Percentiles rank a stretch among this genome's conserved stretches.
These are phyloP conservation scores for Apiotrichum sp. DNA, from an alignment of 1,284 basidiomycete genomes.

Conservation along the genomic window DNA sequence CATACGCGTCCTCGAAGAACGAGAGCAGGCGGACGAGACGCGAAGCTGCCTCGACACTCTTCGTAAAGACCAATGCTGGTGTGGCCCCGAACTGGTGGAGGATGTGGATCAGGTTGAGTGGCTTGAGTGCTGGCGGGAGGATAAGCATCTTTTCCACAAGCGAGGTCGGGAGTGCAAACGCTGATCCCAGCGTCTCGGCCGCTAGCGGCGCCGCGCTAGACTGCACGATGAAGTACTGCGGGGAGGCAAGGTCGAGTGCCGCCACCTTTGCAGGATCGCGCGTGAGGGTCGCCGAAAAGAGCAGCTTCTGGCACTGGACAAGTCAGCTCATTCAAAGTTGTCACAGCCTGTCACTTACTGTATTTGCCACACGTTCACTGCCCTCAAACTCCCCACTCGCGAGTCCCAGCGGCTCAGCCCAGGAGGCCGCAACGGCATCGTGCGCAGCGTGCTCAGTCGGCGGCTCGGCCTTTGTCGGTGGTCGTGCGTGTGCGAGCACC, in stretches of 20 bases:
- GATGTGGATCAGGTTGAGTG: constrained; percentile 81
- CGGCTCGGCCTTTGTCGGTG: constrained; percentile 36
- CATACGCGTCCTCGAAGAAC: constrained; percentile 64
- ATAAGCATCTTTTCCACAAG: constrained; percentile 80
- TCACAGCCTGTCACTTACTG: constrained; percentile 20
- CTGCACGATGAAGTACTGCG: constrained; percentile 85
- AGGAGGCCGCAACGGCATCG: constrained; percentile 49
- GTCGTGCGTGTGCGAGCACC: constrained; percentile 65
- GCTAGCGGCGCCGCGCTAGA: constrained; percentile 24
- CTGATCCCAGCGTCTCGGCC: constrained; percentile 50
- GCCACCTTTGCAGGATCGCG: constrained; percentile 88
- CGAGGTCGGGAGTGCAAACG: constrained; percentile 73
- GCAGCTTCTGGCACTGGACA: constrained; percentile 80
- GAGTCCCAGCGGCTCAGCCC: constrained; percentile 40
- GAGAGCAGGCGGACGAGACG: constrained; percentile 76
- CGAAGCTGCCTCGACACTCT: constrained; percentile 82
- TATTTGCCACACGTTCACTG: constrained; percentile 2
- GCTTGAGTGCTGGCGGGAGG: constrained; percentile 73
- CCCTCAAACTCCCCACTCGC: constrained; percentile 22
- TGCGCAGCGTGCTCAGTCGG: constrained; percentile 23
- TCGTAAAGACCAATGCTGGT: constrained; percentile 84
- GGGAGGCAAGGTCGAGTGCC: constrained; percentile 68
- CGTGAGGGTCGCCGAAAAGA: constrained; percentile 95
- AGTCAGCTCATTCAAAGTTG: constrained; percentile 4
- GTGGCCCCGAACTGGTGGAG: constrained; percentile 51